phyloP scores from a whole-genome alignment of 2,329 filamentous ascomycete species.

The Ilyonectria mors-panacis region DNA sequence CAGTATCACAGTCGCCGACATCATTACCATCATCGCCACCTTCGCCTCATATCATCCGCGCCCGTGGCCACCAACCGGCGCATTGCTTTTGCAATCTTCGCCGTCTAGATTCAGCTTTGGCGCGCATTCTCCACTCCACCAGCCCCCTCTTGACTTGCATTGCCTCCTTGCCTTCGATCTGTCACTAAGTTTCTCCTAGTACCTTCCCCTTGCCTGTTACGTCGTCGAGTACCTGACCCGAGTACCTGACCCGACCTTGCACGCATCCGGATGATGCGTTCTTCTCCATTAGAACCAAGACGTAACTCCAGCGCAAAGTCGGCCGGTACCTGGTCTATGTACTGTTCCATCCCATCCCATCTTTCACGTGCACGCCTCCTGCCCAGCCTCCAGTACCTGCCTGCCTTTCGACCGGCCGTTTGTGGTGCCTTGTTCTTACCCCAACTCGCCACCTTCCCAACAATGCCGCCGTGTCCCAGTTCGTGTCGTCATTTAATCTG shows the following conservation, averaged over 20 bases:
- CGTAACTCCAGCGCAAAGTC: background rate
- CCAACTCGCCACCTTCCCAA: slow-evolving; percentile 8
- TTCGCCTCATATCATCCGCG: background rate
- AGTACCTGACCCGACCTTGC: slow-evolving; percentile 10
- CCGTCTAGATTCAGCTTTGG: slow-evolving; percentile 5
- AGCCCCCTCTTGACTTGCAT: background rate
- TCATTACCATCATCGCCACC: background rate
- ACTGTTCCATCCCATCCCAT: background rate
- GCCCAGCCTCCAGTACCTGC: background rate
- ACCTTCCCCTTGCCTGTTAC: slow-evolving; percentile 17
- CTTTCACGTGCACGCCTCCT: slow-evolving; percentile 18
- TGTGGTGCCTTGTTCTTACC: slow-evolving; percentile 16
- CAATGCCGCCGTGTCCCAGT: slow-evolving; percentile 7
- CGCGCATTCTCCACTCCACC: slow-evolving; percentile 9
- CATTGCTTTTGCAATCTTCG: slow-evolving; percentile 15
- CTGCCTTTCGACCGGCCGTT: slow-evolving; percentile 2
- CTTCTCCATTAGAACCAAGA: background rate
- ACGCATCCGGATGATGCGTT: slow-evolving; percentile 12
- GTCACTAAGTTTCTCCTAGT: slow-evolving; percentile 3
- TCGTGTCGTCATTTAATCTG: slow-evolving; percentile 24
- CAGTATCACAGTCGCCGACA: background rate
- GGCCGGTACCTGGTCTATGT: slow-evolving; percentile 1
- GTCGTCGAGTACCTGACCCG: slow-evolving; percentile 14
- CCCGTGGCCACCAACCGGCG: background rate
- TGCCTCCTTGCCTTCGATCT: background rate